Conservation (phyloP, 345 rosid genomes). For the Citrus maxima region DNA sequence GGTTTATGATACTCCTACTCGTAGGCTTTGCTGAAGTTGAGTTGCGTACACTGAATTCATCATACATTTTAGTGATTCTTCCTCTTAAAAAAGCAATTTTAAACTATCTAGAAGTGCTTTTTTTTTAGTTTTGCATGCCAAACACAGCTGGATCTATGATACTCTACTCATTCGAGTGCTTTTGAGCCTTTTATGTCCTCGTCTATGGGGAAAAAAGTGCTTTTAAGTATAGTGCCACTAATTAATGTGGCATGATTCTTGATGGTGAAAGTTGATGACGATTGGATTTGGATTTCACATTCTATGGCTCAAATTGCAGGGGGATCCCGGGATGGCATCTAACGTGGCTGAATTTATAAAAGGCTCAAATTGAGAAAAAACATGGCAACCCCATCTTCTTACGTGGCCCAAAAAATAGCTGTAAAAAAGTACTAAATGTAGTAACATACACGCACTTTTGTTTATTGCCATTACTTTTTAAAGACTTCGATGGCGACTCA, state of each 20-base stretch:
- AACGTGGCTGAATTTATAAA: conserved; percentile 11
- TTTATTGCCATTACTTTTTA: not conserved
- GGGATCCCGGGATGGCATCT: not conserved
- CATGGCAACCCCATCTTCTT: conserved; percentile 6
- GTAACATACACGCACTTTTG: not conserved
- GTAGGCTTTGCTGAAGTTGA: no score
- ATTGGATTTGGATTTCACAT: not conserved
- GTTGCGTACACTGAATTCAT: not conserved
- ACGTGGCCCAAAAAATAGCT: conserved; percentile 14
- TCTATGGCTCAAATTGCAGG: conserved; percentile 6
- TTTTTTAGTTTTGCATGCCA: not conserved
- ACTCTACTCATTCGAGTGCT: not conserved
- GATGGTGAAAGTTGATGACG: conserved; percentile 5
- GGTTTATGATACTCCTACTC: not conserved
- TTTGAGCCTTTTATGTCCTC: not conserved
- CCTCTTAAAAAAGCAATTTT: not conserved
- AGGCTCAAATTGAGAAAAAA: not conserved
- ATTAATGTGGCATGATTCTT: not conserved
- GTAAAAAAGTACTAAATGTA: not conserved
- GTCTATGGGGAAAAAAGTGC: not conserved
- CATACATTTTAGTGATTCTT: not conserved
- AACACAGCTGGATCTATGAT: not conserved
- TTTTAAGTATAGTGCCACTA: not conserved
- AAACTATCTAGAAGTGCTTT: not conserved
- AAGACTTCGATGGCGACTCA: not conserved